Base-by-base conservation (phyloP, 129 eudicot genomes). In the Ambrosia trifida region DNA sequence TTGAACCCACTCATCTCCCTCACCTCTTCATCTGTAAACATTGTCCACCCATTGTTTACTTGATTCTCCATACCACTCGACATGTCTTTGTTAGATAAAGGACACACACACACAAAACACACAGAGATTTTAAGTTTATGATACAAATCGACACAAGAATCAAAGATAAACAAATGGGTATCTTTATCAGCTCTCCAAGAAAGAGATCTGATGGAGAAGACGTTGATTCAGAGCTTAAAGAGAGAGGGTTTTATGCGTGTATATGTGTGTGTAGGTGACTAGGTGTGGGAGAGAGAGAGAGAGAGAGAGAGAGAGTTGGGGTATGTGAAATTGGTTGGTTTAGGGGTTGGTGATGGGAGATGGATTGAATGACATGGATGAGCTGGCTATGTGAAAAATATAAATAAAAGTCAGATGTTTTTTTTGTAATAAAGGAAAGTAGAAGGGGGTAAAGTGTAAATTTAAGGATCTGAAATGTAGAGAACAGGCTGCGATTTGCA, bases 1-100 rank as follows among this genome's bases (percentile, higher is more conserved):
- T 78, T 83, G 44, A 88, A 69, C 47, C 88, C 95, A 49, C 88
- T 76, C 28, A 88, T 85, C 69, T 88, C 95, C 49, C 68, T 74
- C 57, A 78, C 76, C 64, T 88, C 95, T 24, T 83, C 91, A 31
- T 88, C 95, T 47, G 64, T 83, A 41, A 88, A 88, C 88, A 88
- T 65, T 51, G 68, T 11, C 28, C 51, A 68, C 12, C 77, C 88
- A 57, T 47, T 83, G 32, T 20, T 46, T 33, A 73, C 46, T 41
- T 20, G 33, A 54, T 9, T 24, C 64, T 51, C 74, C 38, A 70
- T 41, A 54, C 46, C 79, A 75, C 16, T 70, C 64, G 51, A 73
- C 83, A 44, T 61, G 17, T 18, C 16, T 63, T 67, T 38, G 64
- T 54, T 73, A 45, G 12, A 53, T 4, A 47, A 67, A 69, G 57